Percentiles rank a stretch among this genome's conserved stretches.
Evolutionary conservation across 345 rosid species (phyloP).

Genomic region (Mangifera indica): DNA sequence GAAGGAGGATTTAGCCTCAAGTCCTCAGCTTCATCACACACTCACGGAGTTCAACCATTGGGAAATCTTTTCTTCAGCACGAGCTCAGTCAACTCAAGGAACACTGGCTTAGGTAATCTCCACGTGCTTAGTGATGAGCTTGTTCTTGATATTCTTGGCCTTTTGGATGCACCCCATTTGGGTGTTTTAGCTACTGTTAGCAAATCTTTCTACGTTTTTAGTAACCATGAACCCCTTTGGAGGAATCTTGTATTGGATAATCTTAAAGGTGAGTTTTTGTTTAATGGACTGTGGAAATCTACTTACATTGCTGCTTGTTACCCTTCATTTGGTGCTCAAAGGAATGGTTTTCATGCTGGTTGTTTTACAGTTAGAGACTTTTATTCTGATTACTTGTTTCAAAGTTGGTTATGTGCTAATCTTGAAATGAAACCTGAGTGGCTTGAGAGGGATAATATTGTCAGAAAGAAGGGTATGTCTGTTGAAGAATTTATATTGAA

Average conservation of each 20-base stretch:
- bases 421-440: constrained; percentile 94
- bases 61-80: constrained; percentile 72
- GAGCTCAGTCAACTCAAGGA: constrained; percentile 58
- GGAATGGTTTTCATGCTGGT: constrained; percentile 17
- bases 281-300: constrained; percentile 67
- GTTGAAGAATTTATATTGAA: constrained; percentile 65
- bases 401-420: constrained; percentile 97
- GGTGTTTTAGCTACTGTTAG: constrained; percentile 72
- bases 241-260: constrained; percentile 75
- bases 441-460: constrained; percentile 82
- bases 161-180: constrained; percentile 51
- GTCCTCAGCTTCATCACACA: constrained; percentile 47
- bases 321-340: constrained; percentile 36
- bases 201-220: constrained; percentile 70
- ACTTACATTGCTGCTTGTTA: constrained; percentile 53
- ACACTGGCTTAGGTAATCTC: constrained; percentile 81
- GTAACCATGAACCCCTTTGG: constrained; percentile 84
- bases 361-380: constrained; percentile 64
- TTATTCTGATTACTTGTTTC: constrained; percentile 86
- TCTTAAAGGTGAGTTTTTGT: constrained; percentile 58
- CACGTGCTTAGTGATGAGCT: constrained; percentile 70
- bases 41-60: constrained; percentile 80
- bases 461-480: constrained; percentile 64
- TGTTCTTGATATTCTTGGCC: constrained; percentile 72
- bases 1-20: constrained; percentile 65